A percentile compares a stretch with the other conserved stretches of the same genome.
Conservation (phyloP, 169 alveolate genomes). For the Plasmodium knowlesi region DNA sequence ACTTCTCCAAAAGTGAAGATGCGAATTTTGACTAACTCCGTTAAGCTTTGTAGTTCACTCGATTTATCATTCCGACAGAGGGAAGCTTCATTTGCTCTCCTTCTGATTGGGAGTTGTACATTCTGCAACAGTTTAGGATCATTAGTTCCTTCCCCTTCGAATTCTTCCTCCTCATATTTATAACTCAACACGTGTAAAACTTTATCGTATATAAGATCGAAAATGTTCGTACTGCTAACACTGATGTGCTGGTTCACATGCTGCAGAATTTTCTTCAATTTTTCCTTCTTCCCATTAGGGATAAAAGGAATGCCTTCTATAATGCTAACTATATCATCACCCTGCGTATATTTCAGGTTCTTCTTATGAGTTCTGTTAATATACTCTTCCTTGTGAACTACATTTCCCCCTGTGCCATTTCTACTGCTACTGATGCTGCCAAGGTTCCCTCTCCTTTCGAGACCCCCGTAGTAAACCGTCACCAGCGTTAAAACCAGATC, state of each 20-base stretch:
- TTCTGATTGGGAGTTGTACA: background rate
- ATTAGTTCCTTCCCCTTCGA: background rate
- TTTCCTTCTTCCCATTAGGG: conserved; percentile 3
- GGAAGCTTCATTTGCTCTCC: background rate
- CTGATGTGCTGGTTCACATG: background rate
- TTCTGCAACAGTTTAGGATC: background rate
- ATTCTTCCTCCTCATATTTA: conserved; percentile 13
- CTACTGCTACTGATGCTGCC: background rate
- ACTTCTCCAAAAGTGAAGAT: conserved; percentile 19
- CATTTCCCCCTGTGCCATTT: background rate
- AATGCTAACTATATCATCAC: conserved; percentile 15
- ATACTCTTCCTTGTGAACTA: background rate
- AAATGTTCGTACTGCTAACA: background rate
- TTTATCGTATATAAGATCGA: conserved; percentile 21
- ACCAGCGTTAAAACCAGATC: conserved; percentile 13
- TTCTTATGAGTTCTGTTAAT: background rate
- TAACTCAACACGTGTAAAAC: conserved; percentile 23
- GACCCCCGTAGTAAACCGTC: conserved; percentile 18
- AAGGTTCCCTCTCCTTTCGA: background rate
- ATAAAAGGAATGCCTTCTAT: conserved; percentile 11
- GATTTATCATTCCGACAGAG: background rate
- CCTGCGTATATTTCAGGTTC: background rate
- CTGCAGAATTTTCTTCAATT: conserved; percentile 13
- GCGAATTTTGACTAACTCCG: conserved; percentile 56
- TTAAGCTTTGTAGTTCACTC: conserved; percentile 56